Base-by-base conservation (phyloP, 495 filamentous ascomycete genomes). In the Aspergillus asperescens region DNA sequence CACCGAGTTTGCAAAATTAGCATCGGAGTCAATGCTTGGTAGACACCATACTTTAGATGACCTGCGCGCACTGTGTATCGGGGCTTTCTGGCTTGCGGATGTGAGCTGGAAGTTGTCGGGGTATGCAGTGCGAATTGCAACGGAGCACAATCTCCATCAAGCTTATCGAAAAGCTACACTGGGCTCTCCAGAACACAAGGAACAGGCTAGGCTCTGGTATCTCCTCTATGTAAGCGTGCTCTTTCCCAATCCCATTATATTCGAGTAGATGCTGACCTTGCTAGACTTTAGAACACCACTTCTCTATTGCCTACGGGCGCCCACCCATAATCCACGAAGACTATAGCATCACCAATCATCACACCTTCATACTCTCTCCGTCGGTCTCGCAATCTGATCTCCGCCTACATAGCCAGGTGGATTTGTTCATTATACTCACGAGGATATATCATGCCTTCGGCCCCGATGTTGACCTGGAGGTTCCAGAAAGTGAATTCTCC, bases 51-150 rank as follows among this genome's bases (percentile, higher is more conserved):
- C 68, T 6, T 34, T 77, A 46, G 78, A 81, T 58, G 76, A 80
- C 51, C 59, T 81, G 25, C 73, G 78, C 5, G 78, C 70, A 6
- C 50, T 81, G 28, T 78, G 74, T 51, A 75, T 79, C 12, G 78
- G 71, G 5, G 74, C 77, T 13, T 81, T 80, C 48, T 81, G 78
- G 78, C 68, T 81, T 46, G 69, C 72, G 7, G 76, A 77, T 57
- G 70, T 81, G 22, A 77, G 73, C 54, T 81, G 78, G 78, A 78
- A 76, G 47, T 61, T 78, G n/a, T 78, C 76, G 22, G 78, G 77
- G 3, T 75, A 77, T 54, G 77, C 77, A 3, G 75, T 81, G 5
- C 77, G 78, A n/a, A 78, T 79, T 46, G 77, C 77, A 1, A 80
- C 77, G 0, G 78, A 81, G 54, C 68, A 72, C 25, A 70, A 73